A percentile compares a stretch with the other conserved stretches of the same genome.
phyloP scores from a whole-genome alignment of 192 early-diverging fungal species.

The Phlyctochytrium arcticum region DNA sequence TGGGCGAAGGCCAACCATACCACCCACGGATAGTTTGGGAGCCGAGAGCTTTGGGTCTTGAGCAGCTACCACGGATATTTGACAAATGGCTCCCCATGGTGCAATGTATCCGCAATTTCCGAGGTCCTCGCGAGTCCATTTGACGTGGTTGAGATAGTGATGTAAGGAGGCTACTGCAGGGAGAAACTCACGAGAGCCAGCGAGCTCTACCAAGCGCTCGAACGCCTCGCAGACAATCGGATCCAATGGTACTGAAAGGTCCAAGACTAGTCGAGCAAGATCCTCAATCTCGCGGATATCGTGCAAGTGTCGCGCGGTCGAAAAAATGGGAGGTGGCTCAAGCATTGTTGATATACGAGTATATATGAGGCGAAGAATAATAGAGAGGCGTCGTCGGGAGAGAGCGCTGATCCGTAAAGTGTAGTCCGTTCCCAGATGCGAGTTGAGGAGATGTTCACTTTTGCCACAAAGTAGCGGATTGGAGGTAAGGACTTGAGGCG shows the following conservation, averaged over 20 bases:
- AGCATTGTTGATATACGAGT: background rate
- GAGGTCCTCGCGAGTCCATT: conserved; percentile 16
- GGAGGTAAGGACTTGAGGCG: no score
- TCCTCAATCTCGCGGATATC: conserved; percentile 31
- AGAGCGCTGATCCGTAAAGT: no score
- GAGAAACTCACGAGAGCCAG: conserved; percentile 32
- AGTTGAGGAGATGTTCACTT: no score
- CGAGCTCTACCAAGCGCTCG: conserved; percentile 33
- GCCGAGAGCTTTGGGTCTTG: background rate
- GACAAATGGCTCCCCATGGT: conserved; percentile 9
- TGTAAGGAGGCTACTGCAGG: conserved; percentile 16
- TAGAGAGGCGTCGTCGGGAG: no score
- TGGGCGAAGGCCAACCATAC: background rate
- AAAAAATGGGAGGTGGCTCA: conserved; percentile 4
- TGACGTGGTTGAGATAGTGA: conserved; percentile 23
- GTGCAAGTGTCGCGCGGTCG: conserved; percentile 16
- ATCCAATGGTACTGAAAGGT: conserved; percentile 18
- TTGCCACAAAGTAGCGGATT: no score
- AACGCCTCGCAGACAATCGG: conserved; percentile 24
- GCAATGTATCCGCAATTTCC: conserved; percentile 24
- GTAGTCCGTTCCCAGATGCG: no score
- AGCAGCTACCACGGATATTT: background rate
- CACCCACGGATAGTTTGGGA: background rate
- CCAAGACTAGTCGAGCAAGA: conserved; percentile 20
- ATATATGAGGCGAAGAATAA: no score